Percentiles rank a stretch among this genome's conserved stretches.
Evolutionary conservation across 2,329 filamentous ascomycete genomes (phyloP).

Genomic region (Monosporascus ibericus): DNA sequence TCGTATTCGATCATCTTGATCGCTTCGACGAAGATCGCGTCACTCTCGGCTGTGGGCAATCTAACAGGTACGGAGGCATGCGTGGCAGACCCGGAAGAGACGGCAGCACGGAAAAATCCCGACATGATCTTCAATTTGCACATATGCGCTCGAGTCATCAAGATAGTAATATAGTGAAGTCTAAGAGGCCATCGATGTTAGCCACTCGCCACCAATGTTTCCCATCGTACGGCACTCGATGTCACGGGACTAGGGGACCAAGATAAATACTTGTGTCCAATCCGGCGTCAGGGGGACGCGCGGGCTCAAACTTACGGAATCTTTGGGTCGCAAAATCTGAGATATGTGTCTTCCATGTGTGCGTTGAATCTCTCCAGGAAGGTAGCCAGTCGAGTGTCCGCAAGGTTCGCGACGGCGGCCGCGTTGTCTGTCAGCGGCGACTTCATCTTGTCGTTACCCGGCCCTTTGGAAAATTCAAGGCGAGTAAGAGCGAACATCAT

Average conservation of each 20-base stretch:
- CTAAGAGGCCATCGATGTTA: background rate
- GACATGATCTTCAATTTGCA: conserved; percentile 51
- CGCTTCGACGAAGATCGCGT: conserved; percentile 47
- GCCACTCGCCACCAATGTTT: background rate
- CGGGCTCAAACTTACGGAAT: conserved; percentile 33
- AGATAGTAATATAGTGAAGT: conserved; percentile 51
- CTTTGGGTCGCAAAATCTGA: conserved; percentile 50
- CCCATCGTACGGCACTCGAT: background rate
- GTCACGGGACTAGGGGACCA: background rate
- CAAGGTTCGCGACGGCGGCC: conserved; percentile 39
- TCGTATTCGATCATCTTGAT: conserved; percentile 55
- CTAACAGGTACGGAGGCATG: conserved; percentile 21
- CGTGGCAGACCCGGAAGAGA: conserved; percentile 10
- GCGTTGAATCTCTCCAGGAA: conserved; percentile 48
- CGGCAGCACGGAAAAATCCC: conserved; percentile 45
- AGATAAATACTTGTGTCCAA: background rate
- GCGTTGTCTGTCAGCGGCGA: conserved; percentile 27
- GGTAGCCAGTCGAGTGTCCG: conserved; percentile 41
- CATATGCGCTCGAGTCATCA: conserved; percentile 50
- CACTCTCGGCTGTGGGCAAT: conserved; percentile 41
- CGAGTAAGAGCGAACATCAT: conserved; percentile 54
- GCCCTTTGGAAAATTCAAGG: conserved; percentile 51
- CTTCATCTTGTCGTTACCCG: conserved; percentile 40
- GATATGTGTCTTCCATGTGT: conserved; percentile 51
- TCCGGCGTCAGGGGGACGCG: background rate